Conservation (phyloP, 306 rosid species). For the Abrus pulchellus region DNA sequence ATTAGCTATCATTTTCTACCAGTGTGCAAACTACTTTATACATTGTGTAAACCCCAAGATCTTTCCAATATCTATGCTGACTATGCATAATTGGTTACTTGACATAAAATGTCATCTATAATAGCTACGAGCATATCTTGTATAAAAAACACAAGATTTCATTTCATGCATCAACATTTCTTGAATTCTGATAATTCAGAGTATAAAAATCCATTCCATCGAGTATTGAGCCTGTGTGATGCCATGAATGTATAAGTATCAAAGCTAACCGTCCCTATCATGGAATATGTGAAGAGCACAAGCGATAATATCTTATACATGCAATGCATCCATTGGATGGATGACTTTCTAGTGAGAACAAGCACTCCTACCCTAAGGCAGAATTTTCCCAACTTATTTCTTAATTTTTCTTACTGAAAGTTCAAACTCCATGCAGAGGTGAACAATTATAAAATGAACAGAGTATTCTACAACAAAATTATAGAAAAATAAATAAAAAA, state of each 20-base stretch:
- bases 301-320: neutral
- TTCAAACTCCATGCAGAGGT: neutral
- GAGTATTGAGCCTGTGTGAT: neutral
- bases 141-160: neutral
- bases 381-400: neutral
- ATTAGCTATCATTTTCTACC: constrained; percentile 17
- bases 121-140: neutral
- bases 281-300: neutral
- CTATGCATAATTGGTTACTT: constrained; percentile 10
- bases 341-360: constrained; percentile 22
- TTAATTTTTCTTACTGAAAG: neutral
- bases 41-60: neutral
- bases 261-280: constrained; percentile 23
- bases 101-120: constrained; percentile 26
- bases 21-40: constrained; percentile 3
- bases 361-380: neutral
- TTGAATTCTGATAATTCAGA: neutral
- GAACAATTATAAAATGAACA: neutral
- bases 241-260: neutral
- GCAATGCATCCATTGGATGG: neutral
- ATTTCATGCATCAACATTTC: constrained; percentile 30
- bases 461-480: neutral
- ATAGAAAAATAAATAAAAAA: neutral
- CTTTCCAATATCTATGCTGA: neutral
- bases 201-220: neutral